Percentiles rank a stretch among this genome's conserved stretches.
Evolutionary conservation across 352 stramenopile species (phyloP).

Genomic region (Globisporangium radiosum): DNA sequence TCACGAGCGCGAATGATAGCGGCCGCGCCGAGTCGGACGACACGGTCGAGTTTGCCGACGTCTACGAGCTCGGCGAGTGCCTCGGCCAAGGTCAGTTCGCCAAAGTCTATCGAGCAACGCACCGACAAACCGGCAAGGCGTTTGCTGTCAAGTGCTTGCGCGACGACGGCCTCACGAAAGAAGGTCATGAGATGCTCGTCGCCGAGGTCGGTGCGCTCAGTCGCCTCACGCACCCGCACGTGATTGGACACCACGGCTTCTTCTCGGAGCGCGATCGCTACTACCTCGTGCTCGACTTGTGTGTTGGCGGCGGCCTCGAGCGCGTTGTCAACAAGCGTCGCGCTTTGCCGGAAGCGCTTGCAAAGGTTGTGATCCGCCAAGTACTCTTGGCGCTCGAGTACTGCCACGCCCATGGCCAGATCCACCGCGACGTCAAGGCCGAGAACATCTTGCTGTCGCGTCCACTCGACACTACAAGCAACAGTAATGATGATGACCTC

Average conservation of each 20-base stretch:
- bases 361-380: conserved; percentile 71
- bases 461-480: conserved; percentile 38
- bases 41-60: conserved; percentile 37
- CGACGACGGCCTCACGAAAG: conserved; percentile 35
- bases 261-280: conserved; percentile 74
- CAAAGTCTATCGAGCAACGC: conserved; percentile 44
- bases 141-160: conserved; percentile 66
- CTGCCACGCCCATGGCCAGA: conserved; percentile 84
- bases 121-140: conserved; percentile 31
- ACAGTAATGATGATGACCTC: conserved; percentile 12
- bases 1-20: conserved; percentile 3
- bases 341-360: conserved; percentile 55
- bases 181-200: conserved; percentile 59
- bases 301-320: conserved; percentile 75
- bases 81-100: conserved; percentile 61
- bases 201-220: conserved; percentile 63
- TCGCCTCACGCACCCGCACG: conserved; percentile 70
- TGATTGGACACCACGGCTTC: conserved; percentile 78
- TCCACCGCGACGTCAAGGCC: conserved; percentile 84
- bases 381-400: conserved; percentile 74
- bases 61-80: conserved; percentile 48
- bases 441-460: conserved; percentile 83
- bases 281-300: conserved; percentile 85
- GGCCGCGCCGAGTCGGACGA: conserved; percentile 6
- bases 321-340: conserved; percentile 58